These are phyloP conservation scores for Pseudogymnoascus sp. DNA, from an alignment of 2,329 filamentous ascomycete genomes.

Conservation along the genomic window DNA sequence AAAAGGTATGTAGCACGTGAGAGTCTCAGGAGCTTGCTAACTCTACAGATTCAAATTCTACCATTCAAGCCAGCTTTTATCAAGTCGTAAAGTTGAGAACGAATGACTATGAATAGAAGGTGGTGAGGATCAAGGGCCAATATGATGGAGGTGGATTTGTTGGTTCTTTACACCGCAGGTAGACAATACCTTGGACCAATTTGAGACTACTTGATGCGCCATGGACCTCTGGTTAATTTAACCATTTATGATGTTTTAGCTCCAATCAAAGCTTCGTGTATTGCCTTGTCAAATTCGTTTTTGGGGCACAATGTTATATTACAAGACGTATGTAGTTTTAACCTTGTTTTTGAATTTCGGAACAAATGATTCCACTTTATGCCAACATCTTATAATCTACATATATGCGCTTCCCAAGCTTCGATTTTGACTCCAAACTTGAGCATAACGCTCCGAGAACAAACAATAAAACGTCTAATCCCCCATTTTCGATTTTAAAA, in stretches of 20 bases:
- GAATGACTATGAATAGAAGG: not conserved
- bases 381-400: not conserved
- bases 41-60: conserved; percentile 10
- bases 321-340: not conserved
- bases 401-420: not conserved
- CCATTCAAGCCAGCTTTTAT: conserved; percentile 12
- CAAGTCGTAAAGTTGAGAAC: not conserved
- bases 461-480: not conserved
- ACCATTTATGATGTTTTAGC: not conserved
- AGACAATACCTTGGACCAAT: not conserved
- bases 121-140: not conserved
- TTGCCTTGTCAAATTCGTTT: not conserved
- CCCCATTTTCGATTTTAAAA: not conserved
- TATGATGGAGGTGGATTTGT: not conserved
- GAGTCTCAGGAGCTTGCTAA: not conserved
- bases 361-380: not conserved
- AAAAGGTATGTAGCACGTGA: conserved; percentile 41
- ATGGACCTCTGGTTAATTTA: not conserved
- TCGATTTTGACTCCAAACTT: not conserved
- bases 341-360: not conserved
- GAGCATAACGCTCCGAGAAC: not conserved
- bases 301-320: not conserved
- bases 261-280: not conserved
- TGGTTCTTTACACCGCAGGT: not conserved
- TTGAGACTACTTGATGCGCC: not conserved